Base-by-base conservation (phyloP, 1,139 yeast species). In the Yamadazyma songkhlaensis region DNA sequence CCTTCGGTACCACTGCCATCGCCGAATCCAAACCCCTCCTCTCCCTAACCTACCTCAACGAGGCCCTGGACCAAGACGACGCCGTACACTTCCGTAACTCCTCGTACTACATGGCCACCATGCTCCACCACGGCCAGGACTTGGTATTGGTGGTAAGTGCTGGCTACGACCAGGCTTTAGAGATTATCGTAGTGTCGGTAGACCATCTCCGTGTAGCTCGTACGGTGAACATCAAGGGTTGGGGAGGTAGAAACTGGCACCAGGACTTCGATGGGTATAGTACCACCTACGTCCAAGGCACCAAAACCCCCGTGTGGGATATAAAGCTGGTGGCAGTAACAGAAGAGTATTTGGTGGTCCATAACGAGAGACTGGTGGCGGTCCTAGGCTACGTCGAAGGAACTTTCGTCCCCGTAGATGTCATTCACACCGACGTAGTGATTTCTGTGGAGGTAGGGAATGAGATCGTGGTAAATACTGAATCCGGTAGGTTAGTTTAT, bases 131-230 rank as follows among this genome's bases (percentile, higher is more conserved):
- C 2, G 29, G 24, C 5, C 28, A 37, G 2, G 64, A 58, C 15
- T 47, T 42, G 25, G 27, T 51, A 6, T 34, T 51, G n/a, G 48
- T 54, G 3, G 40, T 47, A 11, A 42, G 50, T 20, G 29, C 40
- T 3, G 30, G 33, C 23, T 49, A 37, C 9, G 23, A 15, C 6
- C 31, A 25, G 11, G 41, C 40, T 3, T 27, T 58, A 4, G 51
- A 51, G 14, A 15, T 57, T 9, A 32, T 50, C 9, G 36, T 57
- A 2, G 39, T 58, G 4, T 53, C 57, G 2, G 43, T 54, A 10
- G 42, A 46, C 8, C 48, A 51, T 6, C 48, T 58, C 31, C 40
- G 57, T 32, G 41, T 55, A 2, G 38, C 47, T 4, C 35, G 21
- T 4, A 32, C 31, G 9, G 32, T 34, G 1, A 42, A 40, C 9